phyloP scores from a whole-genome alignment of 1,139 yeast species.

The Nakaseomyces delphensis region DNA sequence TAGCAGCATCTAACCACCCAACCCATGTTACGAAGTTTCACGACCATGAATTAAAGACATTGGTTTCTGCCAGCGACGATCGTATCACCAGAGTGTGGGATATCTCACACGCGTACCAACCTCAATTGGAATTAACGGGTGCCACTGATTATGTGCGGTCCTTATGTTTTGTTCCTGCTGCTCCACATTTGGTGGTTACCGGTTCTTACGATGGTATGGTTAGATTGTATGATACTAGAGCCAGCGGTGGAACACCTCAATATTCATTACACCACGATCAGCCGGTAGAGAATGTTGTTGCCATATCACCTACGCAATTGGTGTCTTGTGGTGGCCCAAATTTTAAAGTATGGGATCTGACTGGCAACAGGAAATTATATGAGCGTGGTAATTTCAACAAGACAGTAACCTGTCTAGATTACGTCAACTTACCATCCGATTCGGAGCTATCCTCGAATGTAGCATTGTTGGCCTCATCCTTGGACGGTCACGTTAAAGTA shows the following conservation, averaged over 20 bases:
- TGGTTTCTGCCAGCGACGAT: conserved; percentile 89
- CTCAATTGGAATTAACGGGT: conserved; percentile 55
- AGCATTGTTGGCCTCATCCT: conserved; percentile 82
- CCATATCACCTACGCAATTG: conserved; percentile 69
- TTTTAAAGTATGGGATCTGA: conserved; percentile 86
- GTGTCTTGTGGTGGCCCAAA: conserved; percentile 82
- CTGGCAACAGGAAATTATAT: conserved; percentile 45
- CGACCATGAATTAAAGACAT: conserved; percentile 51
- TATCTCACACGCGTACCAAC: conserved; percentile 66
- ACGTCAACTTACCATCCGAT: conserved; percentile 35
- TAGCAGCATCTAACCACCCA: conserved; percentile 76
- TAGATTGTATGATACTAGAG: conserved; percentile 79
- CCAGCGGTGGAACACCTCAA: conserved; percentile 39
- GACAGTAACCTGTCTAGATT: conserved; percentile 77
- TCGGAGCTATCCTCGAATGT: conserved; percentile 48
- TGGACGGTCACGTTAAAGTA: conserved; percentile 95
- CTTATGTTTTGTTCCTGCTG: conserved; percentile 61
- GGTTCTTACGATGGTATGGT: conserved; percentile 91
- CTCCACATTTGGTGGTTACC: conserved; percentile 62
- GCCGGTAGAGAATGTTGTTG: conserved; percentile 87
- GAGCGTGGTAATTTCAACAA: conserved; percentile 66
- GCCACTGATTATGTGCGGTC: conserved; percentile 87
- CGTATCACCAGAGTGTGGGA: conserved; percentile 81
- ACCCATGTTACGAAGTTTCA: conserved; percentile 89
- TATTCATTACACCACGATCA: conserved; percentile 44